These are phyloP conservation scores for Nepenthes mirabilis DNA, from an alignment of 148 eudicot species.

Conservation along the genomic window DNA sequence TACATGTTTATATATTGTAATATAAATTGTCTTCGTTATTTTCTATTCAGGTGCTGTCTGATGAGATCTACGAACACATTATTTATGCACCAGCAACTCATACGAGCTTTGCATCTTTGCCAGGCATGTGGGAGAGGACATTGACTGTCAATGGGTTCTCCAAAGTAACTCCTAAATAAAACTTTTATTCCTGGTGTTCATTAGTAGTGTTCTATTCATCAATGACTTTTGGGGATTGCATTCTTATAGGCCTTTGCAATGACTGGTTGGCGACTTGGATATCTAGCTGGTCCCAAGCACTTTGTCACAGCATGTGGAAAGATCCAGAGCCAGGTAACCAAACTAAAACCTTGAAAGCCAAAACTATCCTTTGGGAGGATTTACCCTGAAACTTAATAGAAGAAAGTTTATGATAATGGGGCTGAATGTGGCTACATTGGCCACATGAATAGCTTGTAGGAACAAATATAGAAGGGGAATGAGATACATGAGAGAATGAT, in stretches of 20 bases:
- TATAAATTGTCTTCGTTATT: background rate
- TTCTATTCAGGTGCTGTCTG: slow-evolving; percentile 62
- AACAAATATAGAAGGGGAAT: too few species aligned
- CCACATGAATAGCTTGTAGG: too few species aligned
- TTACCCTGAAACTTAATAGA: too few species aligned
- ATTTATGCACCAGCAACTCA: slow-evolving; percentile 87
- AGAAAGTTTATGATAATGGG: too few species aligned
- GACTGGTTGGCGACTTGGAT: slow-evolving; percentile 99
- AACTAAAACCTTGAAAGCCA: too few species aligned
- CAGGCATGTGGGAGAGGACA: slow-evolving; percentile 98
- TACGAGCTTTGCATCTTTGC: slow-evolving; percentile 96
- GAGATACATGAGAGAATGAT: too few species aligned
- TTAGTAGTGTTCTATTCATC: background rate
- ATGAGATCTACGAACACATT: slow-evolving; percentile 92
- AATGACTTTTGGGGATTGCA: slow-evolving; percentile 2
- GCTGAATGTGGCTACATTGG: too few species aligned
- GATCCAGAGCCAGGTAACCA: slow-evolving; percentile 86
- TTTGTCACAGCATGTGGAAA: slow-evolving; percentile 85
- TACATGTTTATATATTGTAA: background rate
- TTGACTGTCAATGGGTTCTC: slow-evolving; percentile 94
- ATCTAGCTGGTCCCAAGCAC: slow-evolving; percentile 88
- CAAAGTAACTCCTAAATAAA: slow-evolving; percentile 37
- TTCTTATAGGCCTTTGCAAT: slow-evolving; percentile 77
- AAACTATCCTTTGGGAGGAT: too few species aligned
- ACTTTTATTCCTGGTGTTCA: background rate